These are phyloP conservation scores for Talaromyces sp. DNA, from an alignment of 2,329 filamentous ascomycete genomes.

Conservation along the genomic window DNA sequence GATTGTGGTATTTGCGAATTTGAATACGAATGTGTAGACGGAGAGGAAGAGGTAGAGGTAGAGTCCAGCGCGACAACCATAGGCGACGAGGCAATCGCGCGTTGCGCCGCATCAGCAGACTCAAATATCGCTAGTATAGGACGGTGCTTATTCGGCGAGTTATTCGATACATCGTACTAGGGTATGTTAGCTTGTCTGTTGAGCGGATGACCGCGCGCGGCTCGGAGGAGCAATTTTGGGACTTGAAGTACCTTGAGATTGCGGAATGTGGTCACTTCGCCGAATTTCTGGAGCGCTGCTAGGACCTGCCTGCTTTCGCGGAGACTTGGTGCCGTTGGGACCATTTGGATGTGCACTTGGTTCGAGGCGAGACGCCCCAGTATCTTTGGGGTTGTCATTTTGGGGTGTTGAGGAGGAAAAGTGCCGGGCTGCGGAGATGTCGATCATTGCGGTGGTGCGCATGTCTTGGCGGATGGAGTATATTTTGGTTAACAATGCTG, in stretches of 20 bases:
- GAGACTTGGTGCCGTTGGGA: conserved; percentile 32
- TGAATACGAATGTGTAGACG: too few relatives aligned
- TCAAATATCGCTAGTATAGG: conserved; percentile 41
- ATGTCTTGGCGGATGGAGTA: conserved; percentile 13
- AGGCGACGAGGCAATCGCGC: conserved; percentile 38
- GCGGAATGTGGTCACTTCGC: conserved; percentile 43
- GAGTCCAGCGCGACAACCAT: conserved; percentile 26
- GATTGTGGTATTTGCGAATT: too few relatives aligned
- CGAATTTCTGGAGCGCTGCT: conserved; percentile 43
- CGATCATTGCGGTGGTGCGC: not conserved
- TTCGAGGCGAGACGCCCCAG: conserved; percentile 14
- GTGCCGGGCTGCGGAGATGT: conserved; percentile 8
- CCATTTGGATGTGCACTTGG: conserved; percentile 35
- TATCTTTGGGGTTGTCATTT: conserved; percentile 14
- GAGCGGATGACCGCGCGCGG: too few relatives aligned
- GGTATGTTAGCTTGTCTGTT: not conserved
- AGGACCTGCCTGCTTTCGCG: conserved; percentile 40
- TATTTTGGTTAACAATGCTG: not conserved
- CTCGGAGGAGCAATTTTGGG: too few relatives aligned
- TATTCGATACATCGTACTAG: conserved; percentile 36
- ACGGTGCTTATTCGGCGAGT: conserved; percentile 19
- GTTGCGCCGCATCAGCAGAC: conserved; percentile 34
- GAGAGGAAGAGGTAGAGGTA: not conserved
- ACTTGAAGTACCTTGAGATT: conserved; percentile 42
- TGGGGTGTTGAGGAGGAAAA: conserved; percentile 15